phyloP scores from a whole-genome alignment of 805 yeast species.

The Candida tammaniensis region DNA sequence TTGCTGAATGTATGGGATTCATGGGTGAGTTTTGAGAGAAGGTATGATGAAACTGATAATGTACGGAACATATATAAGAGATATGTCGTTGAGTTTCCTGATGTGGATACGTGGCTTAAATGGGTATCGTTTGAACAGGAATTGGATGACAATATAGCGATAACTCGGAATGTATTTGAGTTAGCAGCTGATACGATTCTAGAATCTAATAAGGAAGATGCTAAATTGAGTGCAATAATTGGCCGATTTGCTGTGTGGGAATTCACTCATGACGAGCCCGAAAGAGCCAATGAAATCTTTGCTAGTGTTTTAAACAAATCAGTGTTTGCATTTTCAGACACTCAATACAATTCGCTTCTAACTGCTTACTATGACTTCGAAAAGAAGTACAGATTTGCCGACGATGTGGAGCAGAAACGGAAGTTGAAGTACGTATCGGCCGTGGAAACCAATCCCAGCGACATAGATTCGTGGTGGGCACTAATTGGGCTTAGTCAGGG shows the following conservation, averaged over 20 bases:
- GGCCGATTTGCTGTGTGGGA: constrained; percentile 74
- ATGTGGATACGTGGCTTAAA: constrained; percentile 59
- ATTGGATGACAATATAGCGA: constrained; percentile 35
- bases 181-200: constrained; percentile 57
- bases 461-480: constrained; percentile 84
- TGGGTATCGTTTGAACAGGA: constrained; percentile 70
- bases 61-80: constrained; percentile 58
- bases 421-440: constrained; percentile 51
- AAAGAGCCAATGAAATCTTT: constrained; percentile 60
- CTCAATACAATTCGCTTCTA: constrained; percentile 34
- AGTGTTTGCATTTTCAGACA: constrained; percentile 23
- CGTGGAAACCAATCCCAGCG: constrained; percentile 45
- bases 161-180: constrained; percentile 64
- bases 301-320: constrained; percentile 42
- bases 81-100: constrained; percentile 37
- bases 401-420: constrained; percentile 57
- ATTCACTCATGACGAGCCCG: constrained; percentile 53
- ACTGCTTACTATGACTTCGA: constrained; percentile 53
- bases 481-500: constrained; percentile 53
- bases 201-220: constrained; percentile 17
- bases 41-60: constrained; percentile 56
- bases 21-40: constrained; percentile 66
- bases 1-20: constrained; percentile 66
- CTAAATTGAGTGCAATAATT: constrained; percentile 33
- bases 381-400: constrained; percentile 57